Conservation (phyloP, 1,284 basidiomycete species). For the Tylopilus orsonianus region DNA sequence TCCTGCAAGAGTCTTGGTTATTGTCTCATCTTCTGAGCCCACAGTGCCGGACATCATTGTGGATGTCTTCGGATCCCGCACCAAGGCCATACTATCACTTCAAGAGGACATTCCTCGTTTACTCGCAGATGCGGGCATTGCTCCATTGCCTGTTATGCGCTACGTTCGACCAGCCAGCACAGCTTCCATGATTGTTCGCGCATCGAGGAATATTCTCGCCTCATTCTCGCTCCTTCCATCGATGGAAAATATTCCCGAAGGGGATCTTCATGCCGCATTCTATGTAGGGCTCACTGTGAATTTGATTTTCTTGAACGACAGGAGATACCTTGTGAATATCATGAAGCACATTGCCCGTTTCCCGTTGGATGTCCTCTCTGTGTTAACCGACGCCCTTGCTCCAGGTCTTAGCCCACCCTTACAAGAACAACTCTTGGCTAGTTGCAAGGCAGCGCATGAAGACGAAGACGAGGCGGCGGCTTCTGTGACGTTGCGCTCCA, state of each 20-base stretch:
- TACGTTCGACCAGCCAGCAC: slow-evolving; percentile 37
- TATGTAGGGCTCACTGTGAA: slow-evolving; percentile 34
- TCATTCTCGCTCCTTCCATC: slow-evolving; percentile 28
- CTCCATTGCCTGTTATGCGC: slow-evolving; percentile 17
- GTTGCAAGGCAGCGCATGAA: slow-evolving; percentile 32
- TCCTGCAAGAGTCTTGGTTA: slow-evolving; percentile 51
- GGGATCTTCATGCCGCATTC: slow-evolving; percentile 31
- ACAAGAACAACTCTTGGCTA: slow-evolving; percentile 21
- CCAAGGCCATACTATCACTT: slow-evolving; percentile 36
- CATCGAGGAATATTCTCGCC: slow-evolving; percentile 40
- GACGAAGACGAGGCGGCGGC: slow-evolving; percentile 34
- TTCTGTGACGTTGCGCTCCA: slow-evolving; percentile 31
- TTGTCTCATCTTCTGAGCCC: slow-evolving; percentile 41
- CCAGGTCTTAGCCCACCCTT: slow-evolving; percentile 25
- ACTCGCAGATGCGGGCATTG: slow-evolving; percentile 31
- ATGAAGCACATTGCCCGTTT: slow-evolving; percentile 33
- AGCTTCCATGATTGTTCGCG: slow-evolving; percentile 41
- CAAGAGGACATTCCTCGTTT: slow-evolving; percentile 35
- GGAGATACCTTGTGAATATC: slow-evolving; percentile 30
- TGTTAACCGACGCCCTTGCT: slow-evolving; percentile 31
- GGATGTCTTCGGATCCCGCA: slow-evolving; percentile 45
- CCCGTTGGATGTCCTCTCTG: slow-evolving; percentile 30
- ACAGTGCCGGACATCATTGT: slow-evolving; percentile 41
- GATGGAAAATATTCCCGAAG: slow-evolving; percentile 23
- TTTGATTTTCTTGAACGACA: slow-evolving; percentile 32